Base-by-base conservation (phyloP, 176 grass and related monocot genomes). In the Cymbopogon citratus region DNA sequence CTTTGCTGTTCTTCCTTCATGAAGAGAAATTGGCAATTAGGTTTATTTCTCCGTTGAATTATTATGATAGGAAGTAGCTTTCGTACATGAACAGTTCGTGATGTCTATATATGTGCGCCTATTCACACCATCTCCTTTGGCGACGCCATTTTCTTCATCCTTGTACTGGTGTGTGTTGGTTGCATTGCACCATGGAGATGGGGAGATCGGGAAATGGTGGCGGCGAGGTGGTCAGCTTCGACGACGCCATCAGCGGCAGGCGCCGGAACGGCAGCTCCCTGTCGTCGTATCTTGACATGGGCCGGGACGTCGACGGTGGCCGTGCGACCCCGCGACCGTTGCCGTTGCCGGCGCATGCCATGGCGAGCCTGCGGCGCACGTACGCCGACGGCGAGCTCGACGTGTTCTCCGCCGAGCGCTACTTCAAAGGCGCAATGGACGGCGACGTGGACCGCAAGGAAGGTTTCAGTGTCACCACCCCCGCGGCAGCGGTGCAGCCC, bases 321-420 rank as follows among this genome's bases (percentile, higher is more conserved):
- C 71, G 49, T 67, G 24, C 3, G 14, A 40, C 28, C 19, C 48
- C 23, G 24, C 49, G 63, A 71, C 68, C 29, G 38, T 5, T 86
- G 25, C 85, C 77, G 12, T 5, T 83, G 31, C 85, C 77, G 12
- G 27, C 76, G 16, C 78, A 63, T 27, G 38, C 72, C 82, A 60
- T 62, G 18, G 81, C 40, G 14, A 90, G 75, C 51, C 27, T 83
- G 27, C 60, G 80, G 75, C 90, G 79, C 4, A 84, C 80, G 69
- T 69, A 82, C 82, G 78, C 74, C 25, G 90, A 92, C 74, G 87
- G 83, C 43, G 93, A 95, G 87, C 91, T 95, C 41, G 90, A 90
- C 66, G 91, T 95, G 69, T 92, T 95, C 79, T 23, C 85, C 2
- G 93, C 93, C 12, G 90, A 95, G 80, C 75, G 81, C 13, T 95